Conservation (phyloP, 495 filamentous ascomycete species). For the Entonaema liquescens region DNA sequence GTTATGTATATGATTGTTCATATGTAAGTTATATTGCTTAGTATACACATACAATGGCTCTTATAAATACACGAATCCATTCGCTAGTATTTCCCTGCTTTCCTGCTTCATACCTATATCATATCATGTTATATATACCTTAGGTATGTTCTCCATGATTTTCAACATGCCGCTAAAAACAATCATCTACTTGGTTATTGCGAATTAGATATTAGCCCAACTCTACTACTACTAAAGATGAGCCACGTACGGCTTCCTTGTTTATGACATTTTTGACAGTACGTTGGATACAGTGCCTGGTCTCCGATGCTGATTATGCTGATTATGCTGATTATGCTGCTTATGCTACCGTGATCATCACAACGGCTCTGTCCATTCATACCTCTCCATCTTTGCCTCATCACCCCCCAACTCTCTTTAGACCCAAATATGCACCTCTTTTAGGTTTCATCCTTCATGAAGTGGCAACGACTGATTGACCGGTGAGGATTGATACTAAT, state of each 20-base stretch:
- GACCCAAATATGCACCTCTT: slow-evolving; percentile 19
- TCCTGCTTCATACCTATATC: not conserved
- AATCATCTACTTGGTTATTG: not conserved
- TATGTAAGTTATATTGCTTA: not conserved
- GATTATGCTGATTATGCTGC: not conserved
- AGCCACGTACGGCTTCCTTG: slow-evolving; percentile 13
- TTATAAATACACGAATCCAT: not conserved
- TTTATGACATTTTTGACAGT: not conserved
- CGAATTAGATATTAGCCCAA: not conserved
- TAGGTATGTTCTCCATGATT: not conserved
- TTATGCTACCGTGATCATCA: slow-evolving; percentile 25
- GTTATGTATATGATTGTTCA: not conserved
- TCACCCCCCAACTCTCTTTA: slow-evolving; percentile 15
- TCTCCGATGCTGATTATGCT: slow-evolving; percentile 2
- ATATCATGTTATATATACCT: not conserved
- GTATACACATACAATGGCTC: not conserved
- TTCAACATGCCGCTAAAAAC: not conserved
- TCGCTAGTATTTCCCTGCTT: not conserved
- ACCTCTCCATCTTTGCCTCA: slow-evolving; percentile 20
- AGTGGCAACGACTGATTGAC: slow-evolving; percentile 25
- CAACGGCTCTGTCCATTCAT: slow-evolving; percentile 10
- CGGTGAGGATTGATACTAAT: slow-evolving; percentile 35
- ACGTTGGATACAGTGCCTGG: slow-evolving; percentile 8
- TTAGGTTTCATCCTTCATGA: slow-evolving; percentile 31
- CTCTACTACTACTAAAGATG: not conserved